These are phyloP conservation scores for Colletotrichum tropicale DNA, from an alignment of 2,329 filamentous ascomycete species.

Conservation along the genomic window DNA sequence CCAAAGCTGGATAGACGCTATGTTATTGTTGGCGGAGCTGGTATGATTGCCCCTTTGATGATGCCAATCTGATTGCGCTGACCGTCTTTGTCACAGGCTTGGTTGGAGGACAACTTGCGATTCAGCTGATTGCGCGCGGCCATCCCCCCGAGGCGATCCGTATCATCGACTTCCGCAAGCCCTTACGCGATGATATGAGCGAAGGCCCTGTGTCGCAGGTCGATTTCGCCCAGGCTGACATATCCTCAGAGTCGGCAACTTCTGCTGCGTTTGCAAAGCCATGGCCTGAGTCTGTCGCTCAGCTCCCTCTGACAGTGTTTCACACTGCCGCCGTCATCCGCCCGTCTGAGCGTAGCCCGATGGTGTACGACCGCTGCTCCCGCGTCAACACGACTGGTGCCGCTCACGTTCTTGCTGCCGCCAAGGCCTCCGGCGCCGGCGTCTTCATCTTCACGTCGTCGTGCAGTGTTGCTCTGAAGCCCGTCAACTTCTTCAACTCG, in stretches of 20 bases:
- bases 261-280: slow-evolving; percentile 48
- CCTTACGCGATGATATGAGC: slow-evolving; percentile 46
- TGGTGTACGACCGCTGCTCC: slow-evolving; percentile 48
- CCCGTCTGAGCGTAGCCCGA: slow-evolving; percentile 49
- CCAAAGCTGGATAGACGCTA: slow-evolving; percentile 45
- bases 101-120: slow-evolving; percentile 59
- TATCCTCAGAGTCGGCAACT: slow-evolving; percentile 49
- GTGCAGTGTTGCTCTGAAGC: slow-evolving; percentile 47
- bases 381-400: slow-evolving; percentile 57
- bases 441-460: slow-evolving; percentile 57
- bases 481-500: slow-evolving; percentile 45
- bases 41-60: slow-evolving; percentile 30
- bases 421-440: slow-evolving; percentile 48
- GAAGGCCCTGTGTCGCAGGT: slow-evolving; percentile 38
- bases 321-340: slow-evolving; percentile 62
- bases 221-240: slow-evolving; percentile 52
- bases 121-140: slow-evolving; percentile 57
- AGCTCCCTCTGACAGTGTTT: slow-evolving; percentile 58
- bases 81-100: slow-evolving; percentile 41
- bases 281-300: slow-evolving; percentile 46
- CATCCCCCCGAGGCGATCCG: slow-evolving; percentile 55
- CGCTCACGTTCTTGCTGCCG: slow-evolving; percentile 50
- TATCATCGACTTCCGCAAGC: slow-evolving; percentile 54
- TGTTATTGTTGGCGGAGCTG: slow-evolving; percentile 51
- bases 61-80: background rate